These are phyloP conservation scores for Metschnikowia peoriensis DNA, from an alignment of 805 yeast species.

Conservation along the genomic window DNA sequence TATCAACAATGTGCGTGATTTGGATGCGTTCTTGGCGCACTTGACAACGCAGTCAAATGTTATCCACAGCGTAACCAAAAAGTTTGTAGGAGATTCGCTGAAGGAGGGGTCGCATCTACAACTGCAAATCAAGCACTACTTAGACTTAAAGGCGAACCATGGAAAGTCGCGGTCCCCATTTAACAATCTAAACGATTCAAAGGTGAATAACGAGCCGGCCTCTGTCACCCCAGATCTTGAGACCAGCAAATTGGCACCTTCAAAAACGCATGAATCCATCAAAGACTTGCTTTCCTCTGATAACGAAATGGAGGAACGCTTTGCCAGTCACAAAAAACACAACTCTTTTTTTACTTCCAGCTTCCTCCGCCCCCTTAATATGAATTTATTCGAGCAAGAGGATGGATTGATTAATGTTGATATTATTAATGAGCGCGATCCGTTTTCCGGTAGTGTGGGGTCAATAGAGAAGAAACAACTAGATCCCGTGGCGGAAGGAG, in stretches of 20 bases:
- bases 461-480: constrained; percentile 3
- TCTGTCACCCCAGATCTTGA: neutral
- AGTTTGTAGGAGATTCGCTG: constrained; percentile 14
- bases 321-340: neutral
- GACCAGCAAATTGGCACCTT: neutral
- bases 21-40: constrained; percentile 39
- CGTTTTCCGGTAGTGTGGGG: constrained; percentile 7
- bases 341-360: constrained; percentile 16
- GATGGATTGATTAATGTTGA: constrained; percentile 19
- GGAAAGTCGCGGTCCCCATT: neutral
- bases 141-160: constrained; percentile 20
- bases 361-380: constrained; percentile 19
- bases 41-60: constrained; percentile 36
- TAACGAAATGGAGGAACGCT: too few relatives aligned
- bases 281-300: neutral
- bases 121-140: constrained; percentile 23
- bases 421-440: constrained; percentile 16
- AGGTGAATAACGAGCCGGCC: neutral
- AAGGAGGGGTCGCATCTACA: constrained; percentile 14
- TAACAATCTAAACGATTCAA: neutral
- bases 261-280: neutral
- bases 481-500: neutral
- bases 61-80: constrained; percentile 40
- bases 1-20: constrained; percentile 39
- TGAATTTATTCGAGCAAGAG: constrained; percentile 16